These are phyloP conservation scores for Lepidium aucheri DNA, from an alignment of 345 rosid species.

Conservation along the genomic window DNA sequence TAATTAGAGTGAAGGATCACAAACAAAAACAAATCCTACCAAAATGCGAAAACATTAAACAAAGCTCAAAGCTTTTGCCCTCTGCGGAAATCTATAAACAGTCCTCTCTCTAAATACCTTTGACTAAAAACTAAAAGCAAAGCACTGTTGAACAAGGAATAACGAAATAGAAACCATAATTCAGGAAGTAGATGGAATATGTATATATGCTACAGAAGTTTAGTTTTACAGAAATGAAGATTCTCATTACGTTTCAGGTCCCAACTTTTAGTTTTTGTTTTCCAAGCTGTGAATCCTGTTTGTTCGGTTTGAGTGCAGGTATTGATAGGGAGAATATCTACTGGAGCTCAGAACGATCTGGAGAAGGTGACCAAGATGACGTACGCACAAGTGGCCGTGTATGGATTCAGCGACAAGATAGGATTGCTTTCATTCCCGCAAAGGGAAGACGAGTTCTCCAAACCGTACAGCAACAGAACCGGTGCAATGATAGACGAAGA, in stretches of 20 bases:
- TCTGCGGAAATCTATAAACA: neutral
- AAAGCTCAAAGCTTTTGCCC: neutral
- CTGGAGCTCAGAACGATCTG: slow-evolving; percentile 93
- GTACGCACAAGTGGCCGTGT: slow-evolving; percentile 90
- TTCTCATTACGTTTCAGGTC: neutral
- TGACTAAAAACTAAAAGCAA: neutral
- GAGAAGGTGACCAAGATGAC: slow-evolving; percentile 97
- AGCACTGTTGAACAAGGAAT: neutral
- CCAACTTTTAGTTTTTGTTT: neutral
- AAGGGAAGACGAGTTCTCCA: slow-evolving; percentile 70
- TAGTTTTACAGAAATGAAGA: neutral
- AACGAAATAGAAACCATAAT: neutral
- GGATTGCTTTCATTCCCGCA: slow-evolving; percentile 93
- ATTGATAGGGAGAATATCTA: slow-evolving; percentile 76
- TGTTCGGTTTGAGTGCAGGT: slow-evolving; percentile 38
- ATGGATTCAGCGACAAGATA: slow-evolving; percentile 92
- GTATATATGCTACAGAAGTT: neutral
- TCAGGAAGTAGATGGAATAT: neutral
- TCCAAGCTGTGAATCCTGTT: neutral
- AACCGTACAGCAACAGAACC: slow-evolving; percentile 90
- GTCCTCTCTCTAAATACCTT: neutral
- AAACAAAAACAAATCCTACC: neutral
- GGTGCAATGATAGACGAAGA: slow-evolving; percentile 77
- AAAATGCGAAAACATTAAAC: neutral
- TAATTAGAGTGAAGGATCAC: neutral